phyloP scores from a whole-genome alignment of 2,329 filamentous ascomycete species.

The Ophiosphaerella herpotricha region DNA sequence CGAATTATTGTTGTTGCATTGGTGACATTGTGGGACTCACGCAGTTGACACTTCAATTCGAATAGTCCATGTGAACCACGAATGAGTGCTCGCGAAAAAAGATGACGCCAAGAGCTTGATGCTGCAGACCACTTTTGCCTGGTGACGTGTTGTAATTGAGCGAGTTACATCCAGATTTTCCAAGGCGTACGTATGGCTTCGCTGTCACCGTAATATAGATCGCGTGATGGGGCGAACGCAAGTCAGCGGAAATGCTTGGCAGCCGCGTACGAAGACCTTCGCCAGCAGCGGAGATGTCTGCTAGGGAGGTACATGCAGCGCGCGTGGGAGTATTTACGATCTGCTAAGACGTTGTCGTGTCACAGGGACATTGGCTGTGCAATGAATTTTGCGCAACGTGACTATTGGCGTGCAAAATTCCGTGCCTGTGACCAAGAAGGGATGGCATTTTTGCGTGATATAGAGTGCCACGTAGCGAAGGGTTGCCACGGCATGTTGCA shows the following conservation, averaged over 20 bases:
- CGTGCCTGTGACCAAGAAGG: not conserved
- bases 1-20: no score
- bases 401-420: not conserved
- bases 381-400: not conserved
- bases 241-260: slow-evolving; percentile 4
- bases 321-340: not conserved
- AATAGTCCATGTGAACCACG: no score
- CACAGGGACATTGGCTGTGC: not conserved
- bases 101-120: no score
- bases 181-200: no score
- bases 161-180: no score
- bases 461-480: slow-evolving; percentile 1
- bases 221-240: not conserved
- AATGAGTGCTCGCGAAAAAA: no score
- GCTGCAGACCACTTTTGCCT: no score
- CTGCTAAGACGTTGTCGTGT: slow-evolving; percentile 5
- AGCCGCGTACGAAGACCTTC: slow-evolving; percentile 1
- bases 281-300: slow-evolving; percentile 2
- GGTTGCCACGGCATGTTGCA: not conserved
- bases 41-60: no score
- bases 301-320: not conserved
- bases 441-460: not conserved
- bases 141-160: no score
- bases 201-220: no score
- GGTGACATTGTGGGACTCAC: no score